These are phyloP conservation scores for Aspergillus sp. DNA, from an alignment of 2,329 filamentous ascomycete species.

Conservation along the genomic window DNA sequence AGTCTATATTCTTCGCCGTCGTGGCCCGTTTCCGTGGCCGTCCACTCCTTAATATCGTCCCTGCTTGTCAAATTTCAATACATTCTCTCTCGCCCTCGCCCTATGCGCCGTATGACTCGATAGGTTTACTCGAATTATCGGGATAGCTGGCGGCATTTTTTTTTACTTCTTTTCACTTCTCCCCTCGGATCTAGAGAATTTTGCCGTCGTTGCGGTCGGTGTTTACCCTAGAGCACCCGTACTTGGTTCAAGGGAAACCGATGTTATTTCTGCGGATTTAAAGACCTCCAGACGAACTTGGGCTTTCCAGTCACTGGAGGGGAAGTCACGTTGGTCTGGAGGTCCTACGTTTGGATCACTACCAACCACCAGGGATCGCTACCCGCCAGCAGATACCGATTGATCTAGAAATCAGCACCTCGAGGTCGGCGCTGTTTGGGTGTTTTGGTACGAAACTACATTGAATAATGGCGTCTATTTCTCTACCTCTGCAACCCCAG, in stretches of 20 bases:
- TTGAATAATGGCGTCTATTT: constrained; percentile 38
- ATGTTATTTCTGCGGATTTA: constrained; percentile 23
- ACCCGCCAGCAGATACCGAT: constrained; percentile 8
- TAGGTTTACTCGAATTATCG: neutral
- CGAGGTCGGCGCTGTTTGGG: constrained; percentile 4
- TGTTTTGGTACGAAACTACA: constrained; percentile 5
- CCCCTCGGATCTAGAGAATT: neutral
- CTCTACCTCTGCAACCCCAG: constrained; percentile 34
- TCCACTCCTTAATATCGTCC: constrained; percentile 36
- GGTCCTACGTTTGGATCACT: constrained; percentile 25
- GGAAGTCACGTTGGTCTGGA: constrained; percentile 29
- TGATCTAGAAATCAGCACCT: neutral
- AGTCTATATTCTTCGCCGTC: constrained; percentile 8
- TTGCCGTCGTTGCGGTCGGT: neutral
- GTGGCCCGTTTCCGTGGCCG: constrained; percentile 36
- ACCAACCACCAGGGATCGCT: constrained; percentile 12
- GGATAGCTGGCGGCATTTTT: neutral
- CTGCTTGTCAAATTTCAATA: constrained; percentile 9
- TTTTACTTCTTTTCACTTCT: neutral
- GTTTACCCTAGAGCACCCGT: neutral
- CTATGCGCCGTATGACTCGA: neutral
- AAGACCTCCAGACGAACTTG: constrained; percentile 29
- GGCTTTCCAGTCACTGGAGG: constrained; percentile 25
- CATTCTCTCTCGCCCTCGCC: constrained; percentile 3
- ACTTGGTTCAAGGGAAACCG: constrained; percentile 13